Evolutionary conservation across 805 yeast genomes (phyloP).

Genomic region (Saccharomycopsis lassenensis): DNA sequence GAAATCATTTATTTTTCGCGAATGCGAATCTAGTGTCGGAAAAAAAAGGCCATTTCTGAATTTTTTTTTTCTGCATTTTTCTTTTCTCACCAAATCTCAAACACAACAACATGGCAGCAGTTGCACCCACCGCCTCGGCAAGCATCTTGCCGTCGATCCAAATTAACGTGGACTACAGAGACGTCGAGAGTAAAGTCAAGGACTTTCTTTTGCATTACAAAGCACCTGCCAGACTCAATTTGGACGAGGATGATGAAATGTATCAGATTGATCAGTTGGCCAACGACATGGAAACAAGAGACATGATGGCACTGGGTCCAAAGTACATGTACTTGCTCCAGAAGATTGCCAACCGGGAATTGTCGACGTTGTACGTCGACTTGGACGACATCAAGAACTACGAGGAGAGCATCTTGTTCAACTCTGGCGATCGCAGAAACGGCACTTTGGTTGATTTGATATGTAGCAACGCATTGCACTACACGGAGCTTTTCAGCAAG

Average conservation of each 20-base stretch:
- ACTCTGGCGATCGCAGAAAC: constrained; percentile 21
- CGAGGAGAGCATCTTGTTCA: constrained; percentile 37
- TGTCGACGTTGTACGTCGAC: constrained; percentile 57
- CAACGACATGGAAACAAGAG: constrained; percentile 18
- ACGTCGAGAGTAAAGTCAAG: constrained; percentile 43
- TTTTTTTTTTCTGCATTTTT: no score
- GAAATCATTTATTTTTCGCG: no score
- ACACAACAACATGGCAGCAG: constrained; percentile 9
- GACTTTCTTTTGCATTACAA: constrained; percentile 65
- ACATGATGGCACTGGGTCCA: constrained; percentile 34
- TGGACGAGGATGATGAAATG: constrained; percentile 21
- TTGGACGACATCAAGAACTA: constrained; percentile 73
- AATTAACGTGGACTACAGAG: constrained; percentile 63
- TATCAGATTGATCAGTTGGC: constrained; percentile 22
- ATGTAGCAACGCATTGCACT: constrained; percentile 65
- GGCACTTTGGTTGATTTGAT: constrained; percentile 45
- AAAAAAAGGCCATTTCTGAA: no score
- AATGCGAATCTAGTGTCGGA: no score
- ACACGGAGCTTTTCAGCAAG: constrained; percentile 62
- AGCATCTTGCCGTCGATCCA: constrained; percentile 50
- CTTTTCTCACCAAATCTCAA: no score
- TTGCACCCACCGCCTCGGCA: constrained; percentile 16
- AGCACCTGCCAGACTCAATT: constrained; percentile 19
- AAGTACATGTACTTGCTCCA: constrained; percentile 73
- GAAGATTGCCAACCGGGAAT: constrained; percentile 74